Evolutionary conservation across 768 basidiomycete species (phyloP), one percentile per base, ranked within the genome.

Genomic region (Boletus patriciae): DNA sequence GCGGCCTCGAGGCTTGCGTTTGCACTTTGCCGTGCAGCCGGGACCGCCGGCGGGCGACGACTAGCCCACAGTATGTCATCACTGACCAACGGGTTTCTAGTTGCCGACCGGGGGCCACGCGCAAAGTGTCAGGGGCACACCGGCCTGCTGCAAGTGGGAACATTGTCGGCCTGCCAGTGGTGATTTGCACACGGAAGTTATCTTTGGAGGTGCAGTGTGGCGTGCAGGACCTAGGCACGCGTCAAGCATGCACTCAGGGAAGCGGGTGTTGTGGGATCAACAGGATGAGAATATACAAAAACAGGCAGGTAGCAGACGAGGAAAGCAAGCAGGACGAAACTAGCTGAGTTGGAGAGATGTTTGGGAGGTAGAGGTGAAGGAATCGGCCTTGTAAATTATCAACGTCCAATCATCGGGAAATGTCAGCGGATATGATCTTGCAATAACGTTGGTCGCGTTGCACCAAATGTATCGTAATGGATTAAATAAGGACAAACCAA

Each of bases 311-410:
- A 56, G 50, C 53, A 61, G 59, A 52, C 53, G 31, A 55, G 61
- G 55, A 70, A 58, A 61, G 57, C 61, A 63, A 63, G 54, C 53
- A 51, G 10, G 56, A 58, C 16, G 51, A 57, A 58, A 59, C 57
- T 67, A 58, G 58, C 46, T 55, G 55, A 58, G 34, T 46, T 56
- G 59, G 34, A 52, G 51, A 34, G 55, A 57, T 59, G 50, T 23
- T 52, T 27, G 40, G 46, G 46, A 58, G 46, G 56, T 50, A 54
- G 57, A 21, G 23, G 21, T 31, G 37, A 42, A 57, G 45, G 53
- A 50, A 55, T 49, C 49, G 48, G 47, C 54, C 55, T 45, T 52
- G 44, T 52, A 54, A 42, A 31, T 45, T 33, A 45, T 52, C 25
- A 18, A 37, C 25, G 58, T 52, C 59, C 50, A 43, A 49, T 50